A percentile compares a stretch with the other conserved stretches of the same genome.
Evolutionary conservation across 106 monocot genomes (phyloP).

Genomic region (Agapanthus africanus): DNA sequence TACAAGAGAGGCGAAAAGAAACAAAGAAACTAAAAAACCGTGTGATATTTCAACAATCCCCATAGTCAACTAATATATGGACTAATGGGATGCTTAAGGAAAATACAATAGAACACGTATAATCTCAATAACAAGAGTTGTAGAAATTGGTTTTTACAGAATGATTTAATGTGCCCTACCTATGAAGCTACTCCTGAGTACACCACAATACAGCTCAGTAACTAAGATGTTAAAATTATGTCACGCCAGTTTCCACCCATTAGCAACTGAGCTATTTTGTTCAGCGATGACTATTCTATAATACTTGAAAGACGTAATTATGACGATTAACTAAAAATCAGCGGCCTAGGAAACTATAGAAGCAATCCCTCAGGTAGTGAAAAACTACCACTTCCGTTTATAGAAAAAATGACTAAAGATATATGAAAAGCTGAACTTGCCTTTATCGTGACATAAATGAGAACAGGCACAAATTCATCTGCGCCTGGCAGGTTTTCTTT

Average conservation of each 20-base stretch:
- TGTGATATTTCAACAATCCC: not conserved
- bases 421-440: constrained; percentile 16
- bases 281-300: not conserved
- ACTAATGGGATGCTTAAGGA: not conserved
- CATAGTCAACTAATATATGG: not conserved
- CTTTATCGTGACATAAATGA: constrained; percentile 90
- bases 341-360: not conserved
- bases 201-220: not conserved
- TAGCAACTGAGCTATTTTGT: not conserved
- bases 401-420: not conserved
- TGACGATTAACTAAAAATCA: not conserved
- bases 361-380: not conserved
- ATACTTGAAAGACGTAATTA: not conserved
- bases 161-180: not conserved
- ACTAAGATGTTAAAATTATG: not conserved
- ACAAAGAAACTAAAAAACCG: not conserved
- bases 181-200: not conserved
- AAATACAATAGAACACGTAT: not conserved
- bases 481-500: constrained; percentile 74
- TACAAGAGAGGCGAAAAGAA: not conserved
- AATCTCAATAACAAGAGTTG: not conserved
- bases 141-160: not conserved
- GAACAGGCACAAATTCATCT: constrained; percentile 86
- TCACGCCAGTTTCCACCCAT: not conserved
- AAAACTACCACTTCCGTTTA: not conserved